phyloP scores from a whole-genome alignment of 768 basidiomycete species.

The Dictyophora rubrovolvata region DNA sequence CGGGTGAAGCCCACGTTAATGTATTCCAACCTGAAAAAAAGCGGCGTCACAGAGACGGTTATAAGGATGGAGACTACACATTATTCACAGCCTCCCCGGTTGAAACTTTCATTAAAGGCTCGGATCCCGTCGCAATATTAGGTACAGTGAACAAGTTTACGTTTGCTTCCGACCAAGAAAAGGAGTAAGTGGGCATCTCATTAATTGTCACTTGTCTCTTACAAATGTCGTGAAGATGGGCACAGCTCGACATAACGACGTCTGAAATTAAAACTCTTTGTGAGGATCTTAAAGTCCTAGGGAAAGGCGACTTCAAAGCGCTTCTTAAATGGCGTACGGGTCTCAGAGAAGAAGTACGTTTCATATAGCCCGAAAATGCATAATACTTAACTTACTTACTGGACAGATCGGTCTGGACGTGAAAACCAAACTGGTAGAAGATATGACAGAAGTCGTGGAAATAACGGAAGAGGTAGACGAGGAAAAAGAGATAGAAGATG shows the following conservation, averaged over 20 bases:
- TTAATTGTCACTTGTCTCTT: conserved; percentile 6
- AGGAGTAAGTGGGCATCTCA: conserved; percentile 38
- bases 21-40: conserved; percentile 98
- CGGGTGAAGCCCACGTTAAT: conserved; percentile 69
- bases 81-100: conserved; percentile 69
- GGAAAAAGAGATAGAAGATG: conserved; percentile 81
- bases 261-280: conserved; percentile 74
- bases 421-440: conserved; percentile 63
- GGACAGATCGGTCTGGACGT: conserved; percentile 72
- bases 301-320: conserved; percentile 94
- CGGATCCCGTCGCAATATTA: conserved; percentile 70
- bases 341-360: conserved; percentile 77
- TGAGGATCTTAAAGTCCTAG: conserved; percentile 90
- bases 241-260: conserved; percentile 59
- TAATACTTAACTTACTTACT: conserved; percentile 1
- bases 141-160: conserved; percentile 69
- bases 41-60: conserved; percentile 84
- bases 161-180: conserved; percentile 78
- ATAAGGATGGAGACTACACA: conserved; percentile 88
- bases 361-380: neutral
- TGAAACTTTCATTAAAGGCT: conserved; percentile 54
- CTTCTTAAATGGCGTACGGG: conserved; percentile 85
- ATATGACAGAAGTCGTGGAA: conserved; percentile 63
- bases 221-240: conserved; percentile 46
- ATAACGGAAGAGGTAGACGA: conserved; percentile 67